Evolutionary conservation across 1,284 basidiomycete genomes (phyloP).

Genomic region (Microbotryum lychnidis-dioicae): DNA sequence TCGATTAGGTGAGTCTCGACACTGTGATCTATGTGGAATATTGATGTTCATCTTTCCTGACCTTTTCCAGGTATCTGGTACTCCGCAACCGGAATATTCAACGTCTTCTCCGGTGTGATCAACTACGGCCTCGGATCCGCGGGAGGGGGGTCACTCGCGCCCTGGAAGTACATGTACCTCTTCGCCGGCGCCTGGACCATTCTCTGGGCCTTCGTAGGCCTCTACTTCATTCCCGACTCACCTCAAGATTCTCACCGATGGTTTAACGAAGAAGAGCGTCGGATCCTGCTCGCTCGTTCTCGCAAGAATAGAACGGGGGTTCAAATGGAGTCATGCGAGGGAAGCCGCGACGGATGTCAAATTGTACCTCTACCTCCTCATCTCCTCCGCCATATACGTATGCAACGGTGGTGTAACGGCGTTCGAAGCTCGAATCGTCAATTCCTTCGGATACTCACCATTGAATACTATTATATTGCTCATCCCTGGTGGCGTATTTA

Average conservation of each 20-base stretch:
- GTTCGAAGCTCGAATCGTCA: conserved; percentile 46
- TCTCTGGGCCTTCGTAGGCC: conserved; percentile 43
- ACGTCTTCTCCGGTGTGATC: conserved; percentile 44
- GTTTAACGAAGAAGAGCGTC: conserved; percentile 40
- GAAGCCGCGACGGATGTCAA: conserved; percentile 45
- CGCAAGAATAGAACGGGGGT: conserved; percentile 39
- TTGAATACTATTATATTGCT: conserved; percentile 44
- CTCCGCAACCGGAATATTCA: conserved; percentile 45
- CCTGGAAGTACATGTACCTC: conserved; percentile 47
- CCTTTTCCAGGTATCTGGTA: conserved; percentile 43
- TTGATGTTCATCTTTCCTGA: not conserved
- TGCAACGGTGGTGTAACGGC: conserved; percentile 43
- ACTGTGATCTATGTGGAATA: no score
- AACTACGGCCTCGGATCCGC: conserved; percentile 46
- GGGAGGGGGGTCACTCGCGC: conserved; percentile 38
- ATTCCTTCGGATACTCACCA: conserved; percentile 44
- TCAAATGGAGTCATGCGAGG: conserved; percentile 41
- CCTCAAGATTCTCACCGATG: conserved; percentile 40
- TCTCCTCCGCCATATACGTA: conserved; percentile 41
- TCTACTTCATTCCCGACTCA: conserved; percentile 44
- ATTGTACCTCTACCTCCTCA: conserved; percentile 43
- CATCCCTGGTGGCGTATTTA: conserved; percentile 37
- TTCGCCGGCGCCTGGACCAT: conserved; percentile 47
- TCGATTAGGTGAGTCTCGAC: not conserved
- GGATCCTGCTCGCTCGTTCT: conserved; percentile 40